Conservation (phyloP, 495 filamentous ascomycete genomes). For the Bryoglossum gracile region DNA sequence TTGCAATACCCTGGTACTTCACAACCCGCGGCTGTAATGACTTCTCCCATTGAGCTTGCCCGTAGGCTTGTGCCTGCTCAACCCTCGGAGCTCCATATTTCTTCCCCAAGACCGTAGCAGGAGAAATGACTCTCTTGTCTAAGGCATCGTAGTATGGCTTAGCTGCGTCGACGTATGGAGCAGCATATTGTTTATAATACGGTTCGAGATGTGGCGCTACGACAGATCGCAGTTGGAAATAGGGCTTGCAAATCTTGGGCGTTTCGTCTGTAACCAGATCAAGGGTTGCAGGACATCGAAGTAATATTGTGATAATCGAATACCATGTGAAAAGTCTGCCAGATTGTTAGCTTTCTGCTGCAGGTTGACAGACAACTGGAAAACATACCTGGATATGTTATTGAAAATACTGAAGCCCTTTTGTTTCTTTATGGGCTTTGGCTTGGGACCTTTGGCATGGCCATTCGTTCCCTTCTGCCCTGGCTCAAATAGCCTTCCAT, state of each 20-base stretch:
- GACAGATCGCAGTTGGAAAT: slow-evolving; percentile 61
- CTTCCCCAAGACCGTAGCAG: slow-evolving; percentile 55
- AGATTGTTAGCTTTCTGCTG: slow-evolving; percentile 8
- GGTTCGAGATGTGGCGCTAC: slow-evolving; percentile 71
- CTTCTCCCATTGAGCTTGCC: slow-evolving; percentile 68
- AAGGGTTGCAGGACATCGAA: slow-evolving; percentile 71
- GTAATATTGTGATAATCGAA: slow-evolving; percentile 63
- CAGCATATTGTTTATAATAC: slow-evolving; percentile 79
- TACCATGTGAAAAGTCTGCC: slow-evolving; percentile 80
- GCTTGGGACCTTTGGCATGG: slow-evolving; percentile 15
- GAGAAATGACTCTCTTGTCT: slow-evolving; percentile 60
- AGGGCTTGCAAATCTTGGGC: slow-evolving; percentile 77
- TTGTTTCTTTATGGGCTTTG: slow-evolving; percentile 16
- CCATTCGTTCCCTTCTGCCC: slow-evolving; percentile 21
- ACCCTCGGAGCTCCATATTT: slow-evolving; percentile 75
- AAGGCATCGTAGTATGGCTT: slow-evolving; percentile 66
- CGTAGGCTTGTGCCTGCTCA: slow-evolving; percentile 54
- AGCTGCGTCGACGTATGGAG: slow-evolving; percentile 70
- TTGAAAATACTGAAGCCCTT: slow-evolving; percentile 45
- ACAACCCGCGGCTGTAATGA: slow-evolving; percentile 66
- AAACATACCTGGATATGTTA: slow-evolving; percentile 53
- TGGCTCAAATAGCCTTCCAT: slow-evolving; percentile 19
- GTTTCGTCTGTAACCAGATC: slow-evolving; percentile 60
- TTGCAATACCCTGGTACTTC: slow-evolving; percentile 49
- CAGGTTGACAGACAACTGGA: neutral